Conservation (phyloP, 2,329 filamentous ascomycete species). For the Aspergillus ibericus region DNA sequence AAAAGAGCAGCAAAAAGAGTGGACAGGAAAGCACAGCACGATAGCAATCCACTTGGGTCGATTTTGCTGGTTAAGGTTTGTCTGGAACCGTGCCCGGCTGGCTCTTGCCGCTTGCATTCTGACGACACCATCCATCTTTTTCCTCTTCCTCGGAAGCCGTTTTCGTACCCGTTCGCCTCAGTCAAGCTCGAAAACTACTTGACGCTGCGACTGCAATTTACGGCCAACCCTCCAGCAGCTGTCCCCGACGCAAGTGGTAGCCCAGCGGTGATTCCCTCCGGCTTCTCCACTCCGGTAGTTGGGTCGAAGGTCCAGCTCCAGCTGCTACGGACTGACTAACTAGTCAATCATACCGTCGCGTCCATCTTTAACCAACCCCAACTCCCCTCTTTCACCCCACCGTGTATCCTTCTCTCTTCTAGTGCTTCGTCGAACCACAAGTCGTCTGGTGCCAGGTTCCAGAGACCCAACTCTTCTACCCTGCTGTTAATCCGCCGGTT, state of each 20-base stretch:
- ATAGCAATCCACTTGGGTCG: constrained; percentile 5
- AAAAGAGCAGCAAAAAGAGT: constrained; percentile 1
- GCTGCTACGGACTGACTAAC: constrained; percentile 13
- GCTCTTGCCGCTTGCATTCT: constrained; percentile 38
- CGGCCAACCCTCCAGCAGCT: constrained; percentile 1
- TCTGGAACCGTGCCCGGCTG: constrained; percentile 33
- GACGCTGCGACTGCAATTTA: neutral
- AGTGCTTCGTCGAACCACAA: constrained; percentile 24
- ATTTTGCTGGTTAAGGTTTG: constrained; percentile 28
- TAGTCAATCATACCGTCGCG: constrained; percentile 25
- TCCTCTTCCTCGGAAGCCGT: constrained; percentile 21
- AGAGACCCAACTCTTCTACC: constrained; percentile 26
- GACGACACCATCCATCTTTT: constrained; percentile 33
- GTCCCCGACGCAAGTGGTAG: constrained; percentile 2
- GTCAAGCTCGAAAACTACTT: constrained; percentile 2
- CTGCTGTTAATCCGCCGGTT: constrained; percentile 26
- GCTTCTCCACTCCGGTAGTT: constrained; percentile 27
- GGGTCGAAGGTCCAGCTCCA: constrained; percentile 14
- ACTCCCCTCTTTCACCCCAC: constrained; percentile 15
- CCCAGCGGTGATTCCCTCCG: neutral
- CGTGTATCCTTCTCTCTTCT: constrained; percentile 25
- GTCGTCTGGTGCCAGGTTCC: constrained; percentile 19
- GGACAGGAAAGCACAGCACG: neutral
- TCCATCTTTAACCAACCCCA: constrained; percentile 22
- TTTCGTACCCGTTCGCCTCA: constrained; percentile 25